Conservation (phyloP, 2,329 filamentous ascomycete species). For the Trichophyton schoenleinii region DNA sequence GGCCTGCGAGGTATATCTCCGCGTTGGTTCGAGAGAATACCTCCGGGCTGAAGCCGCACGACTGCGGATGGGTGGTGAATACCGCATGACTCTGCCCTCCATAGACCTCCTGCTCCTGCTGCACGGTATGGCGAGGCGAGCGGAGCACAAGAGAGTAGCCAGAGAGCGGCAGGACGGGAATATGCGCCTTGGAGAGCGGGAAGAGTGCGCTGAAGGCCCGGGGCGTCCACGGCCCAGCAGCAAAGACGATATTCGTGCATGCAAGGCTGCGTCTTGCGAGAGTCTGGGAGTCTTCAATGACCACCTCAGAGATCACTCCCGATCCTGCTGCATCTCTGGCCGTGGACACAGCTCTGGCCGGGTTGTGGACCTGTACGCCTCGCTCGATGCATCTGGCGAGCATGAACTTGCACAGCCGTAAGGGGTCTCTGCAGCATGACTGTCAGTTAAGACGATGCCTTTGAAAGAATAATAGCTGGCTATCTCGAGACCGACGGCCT, state of each 20-base stretch:
- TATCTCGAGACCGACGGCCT: background rate
- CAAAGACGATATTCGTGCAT: constrained; percentile 53
- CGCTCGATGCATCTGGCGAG: constrained; percentile 43
- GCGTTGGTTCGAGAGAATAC: constrained; percentile 55
- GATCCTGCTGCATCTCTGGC: constrained; percentile 35
- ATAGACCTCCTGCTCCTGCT: constrained; percentile 25
- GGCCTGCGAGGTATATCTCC: constrained; percentile 59
- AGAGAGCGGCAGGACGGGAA: constrained; percentile 52
- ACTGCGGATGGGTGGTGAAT: constrained; percentile 46
- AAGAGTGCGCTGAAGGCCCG: constrained; percentile 55
- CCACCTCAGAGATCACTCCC: constrained; percentile 40
- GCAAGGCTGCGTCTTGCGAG: constrained; percentile 33
- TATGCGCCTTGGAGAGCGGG: constrained; percentile 37
- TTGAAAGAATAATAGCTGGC: background rate
- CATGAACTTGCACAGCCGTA: constrained; percentile 53
- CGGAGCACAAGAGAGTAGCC: constrained; percentile 60
- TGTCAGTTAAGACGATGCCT: background rate
- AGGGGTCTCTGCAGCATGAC: constrained; percentile 45
- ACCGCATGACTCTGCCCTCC: constrained; percentile 50
- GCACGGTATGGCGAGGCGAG: constrained; percentile 38
- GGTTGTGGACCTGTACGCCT: constrained; percentile 56
- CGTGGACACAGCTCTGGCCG: constrained; percentile 45
- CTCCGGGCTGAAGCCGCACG: constrained; percentile 53
- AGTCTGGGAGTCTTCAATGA: constrained; percentile 33
- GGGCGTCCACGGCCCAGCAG: constrained; percentile 60